Percentiles rank a stretch among this genome's conserved stretches.
Evolutionary conservation across 163 green algal species (phyloP).

Genomic region (Scenedesmus sp.): DNA sequence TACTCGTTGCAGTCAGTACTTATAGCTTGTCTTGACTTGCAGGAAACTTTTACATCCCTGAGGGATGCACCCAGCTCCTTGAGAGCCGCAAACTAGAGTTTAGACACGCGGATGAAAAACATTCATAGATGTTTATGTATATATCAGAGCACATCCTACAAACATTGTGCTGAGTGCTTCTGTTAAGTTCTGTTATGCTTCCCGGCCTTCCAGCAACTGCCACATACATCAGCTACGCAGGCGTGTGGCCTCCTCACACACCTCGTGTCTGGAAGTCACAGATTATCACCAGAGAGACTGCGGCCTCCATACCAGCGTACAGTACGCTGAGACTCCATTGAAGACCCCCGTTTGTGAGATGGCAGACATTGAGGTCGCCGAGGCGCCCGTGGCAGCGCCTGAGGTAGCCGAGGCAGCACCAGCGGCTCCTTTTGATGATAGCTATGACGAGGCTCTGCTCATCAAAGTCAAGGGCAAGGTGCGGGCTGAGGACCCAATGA

Average conservation of each 20-base stretch:
- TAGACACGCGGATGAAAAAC: too few species aligned
- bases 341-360: constrained; percentile 16
- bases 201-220: constrained; percentile 11
- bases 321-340: constrained; percentile 40
- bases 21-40: too few species aligned
- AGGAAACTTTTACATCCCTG: too few species aligned
- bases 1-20: too few species aligned
- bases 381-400: constrained; percentile 12
- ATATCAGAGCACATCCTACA: too few species aligned
- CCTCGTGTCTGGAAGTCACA: constrained; percentile 14
- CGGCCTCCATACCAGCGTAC: constrained; percentile 36
- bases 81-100: too few species aligned
- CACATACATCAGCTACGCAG: background rate
- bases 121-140: too few species aligned
- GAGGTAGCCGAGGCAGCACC: constrained; percentile 12
- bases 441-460: constrained; percentile 49
- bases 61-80: too few species aligned
- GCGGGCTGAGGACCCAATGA: background rate
- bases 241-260: background rate
- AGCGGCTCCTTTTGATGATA: constrained; percentile 28
- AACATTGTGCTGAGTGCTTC: background rate
- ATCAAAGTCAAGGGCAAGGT: constrained; percentile 57
- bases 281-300: constrained; percentile 1
- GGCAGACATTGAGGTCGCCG: constrained; percentile 24
- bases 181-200: constrained; percentile 15